Evolutionary conservation across 2,329 filamentous ascomycete species (phyloP).

Genomic region (Coccinonectria pachysandricola): DNA sequence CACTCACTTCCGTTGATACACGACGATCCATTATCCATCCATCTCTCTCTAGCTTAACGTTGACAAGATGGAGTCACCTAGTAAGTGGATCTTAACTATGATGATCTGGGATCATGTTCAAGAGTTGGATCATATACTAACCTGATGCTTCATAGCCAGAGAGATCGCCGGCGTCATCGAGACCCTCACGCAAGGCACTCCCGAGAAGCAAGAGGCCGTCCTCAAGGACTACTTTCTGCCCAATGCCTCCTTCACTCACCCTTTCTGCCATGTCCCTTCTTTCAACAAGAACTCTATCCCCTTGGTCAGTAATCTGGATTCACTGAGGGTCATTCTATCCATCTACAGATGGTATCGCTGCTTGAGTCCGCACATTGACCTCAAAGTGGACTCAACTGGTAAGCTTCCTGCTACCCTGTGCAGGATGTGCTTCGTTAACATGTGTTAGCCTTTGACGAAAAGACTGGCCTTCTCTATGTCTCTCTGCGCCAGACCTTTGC

Average conservation of each 20-base stretch:
- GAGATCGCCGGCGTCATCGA: slow-evolving; percentile 60
- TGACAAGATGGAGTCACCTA: slow-evolving; percentile 37
- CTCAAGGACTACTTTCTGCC: slow-evolving; percentile 65
- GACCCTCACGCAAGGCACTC: slow-evolving; percentile 55
- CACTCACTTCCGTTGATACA: too few relatives aligned
- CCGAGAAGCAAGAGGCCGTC: slow-evolving; percentile 52
- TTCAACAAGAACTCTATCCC: slow-evolving; percentile 34
- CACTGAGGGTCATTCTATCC: slow-evolving; percentile 53
- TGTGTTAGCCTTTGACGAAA: slow-evolving; percentile 62
- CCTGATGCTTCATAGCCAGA: slow-evolving; percentile 23
- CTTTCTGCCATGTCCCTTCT: slow-evolving; percentile 60
- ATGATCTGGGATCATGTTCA: too few relatives aligned
- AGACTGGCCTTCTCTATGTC: slow-evolving; percentile 59
- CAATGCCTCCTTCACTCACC: slow-evolving; percentile 65
- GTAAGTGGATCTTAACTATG: slow-evolving; percentile 21
- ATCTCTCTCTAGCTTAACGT: too few relatives aligned
- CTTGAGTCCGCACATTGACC: slow-evolving; percentile 61
- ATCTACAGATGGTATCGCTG: slow-evolving; percentile 83
- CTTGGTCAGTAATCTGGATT: slow-evolving; percentile 39
- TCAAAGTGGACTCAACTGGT: slow-evolving; percentile 53
- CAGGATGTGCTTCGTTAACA: too few relatives aligned
- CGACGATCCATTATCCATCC: too few relatives aligned
- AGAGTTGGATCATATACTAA: background rate
- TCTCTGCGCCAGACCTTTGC: slow-evolving; percentile 65
- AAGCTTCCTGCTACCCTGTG: too few relatives aligned